Conservation (phyloP, 2,329 filamentous ascomycete species). For the Coniochaeta prunicola region DNA sequence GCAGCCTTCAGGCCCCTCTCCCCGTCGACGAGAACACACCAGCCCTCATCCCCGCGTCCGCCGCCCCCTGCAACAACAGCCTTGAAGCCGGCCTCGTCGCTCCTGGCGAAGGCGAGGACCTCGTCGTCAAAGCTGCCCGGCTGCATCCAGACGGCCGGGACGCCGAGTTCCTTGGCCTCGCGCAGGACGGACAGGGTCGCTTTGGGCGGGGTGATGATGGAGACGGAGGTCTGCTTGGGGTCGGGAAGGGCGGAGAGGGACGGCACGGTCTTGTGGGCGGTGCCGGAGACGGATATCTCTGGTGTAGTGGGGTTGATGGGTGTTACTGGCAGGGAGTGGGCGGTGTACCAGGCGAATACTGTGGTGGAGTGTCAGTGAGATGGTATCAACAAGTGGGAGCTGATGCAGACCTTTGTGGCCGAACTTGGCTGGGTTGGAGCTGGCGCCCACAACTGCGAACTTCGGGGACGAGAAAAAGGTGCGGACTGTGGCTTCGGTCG, state of each 20-base stretch:
- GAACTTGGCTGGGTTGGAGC: slow-evolving; percentile 76
- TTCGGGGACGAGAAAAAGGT: slow-evolving; percentile 72
- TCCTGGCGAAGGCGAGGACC: slow-evolving; percentile 61
- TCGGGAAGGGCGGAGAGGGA: slow-evolving; percentile 58
- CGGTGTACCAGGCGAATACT: slow-evolving; percentile 89
- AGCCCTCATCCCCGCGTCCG: slow-evolving; percentile 63
- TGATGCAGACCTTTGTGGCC: slow-evolving; percentile 66
- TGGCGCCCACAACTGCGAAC: slow-evolving; percentile 88
- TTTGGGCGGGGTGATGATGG: slow-evolving; percentile 78
- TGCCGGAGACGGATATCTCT: slow-evolving; percentile 52
- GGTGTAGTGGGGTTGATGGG: slow-evolving; percentile 73
- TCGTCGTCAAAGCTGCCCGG: slow-evolving; percentile 80
- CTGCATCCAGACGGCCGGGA: slow-evolving; percentile 80
- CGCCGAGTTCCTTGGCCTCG: slow-evolving; percentile 67
- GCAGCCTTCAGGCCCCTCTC: slow-evolving; percentile 53
- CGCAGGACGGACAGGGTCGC: slow-evolving; percentile 68
- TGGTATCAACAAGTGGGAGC: neutral
- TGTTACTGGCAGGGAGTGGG: slow-evolving; percentile 66
- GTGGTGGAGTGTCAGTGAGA: slow-evolving; percentile 4
- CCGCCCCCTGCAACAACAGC: slow-evolving; percentile 62
- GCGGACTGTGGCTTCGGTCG: slow-evolving; percentile 64
- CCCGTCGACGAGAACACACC: slow-evolving; percentile 84
- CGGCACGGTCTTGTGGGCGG: slow-evolving; percentile 55
- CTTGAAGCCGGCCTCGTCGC: slow-evolving; percentile 52
- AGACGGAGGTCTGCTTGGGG: slow-evolving; percentile 67